Evolutionary conservation across 2,329 filamentous ascomycete genomes (phyloP).

Genomic region (Fusarium subglutinans): DNA sequence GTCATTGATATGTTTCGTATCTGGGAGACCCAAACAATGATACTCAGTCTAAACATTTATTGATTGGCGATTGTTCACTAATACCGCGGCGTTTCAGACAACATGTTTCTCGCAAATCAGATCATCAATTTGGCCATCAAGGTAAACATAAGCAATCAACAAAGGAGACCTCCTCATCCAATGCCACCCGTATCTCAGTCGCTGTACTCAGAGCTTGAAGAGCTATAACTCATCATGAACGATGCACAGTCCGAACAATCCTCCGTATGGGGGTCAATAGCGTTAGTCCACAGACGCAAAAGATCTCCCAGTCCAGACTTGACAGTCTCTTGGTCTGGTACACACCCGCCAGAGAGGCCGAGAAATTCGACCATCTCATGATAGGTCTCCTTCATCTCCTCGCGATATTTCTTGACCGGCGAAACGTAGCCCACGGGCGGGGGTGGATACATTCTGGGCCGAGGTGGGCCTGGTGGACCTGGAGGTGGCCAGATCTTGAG

Average conservation of each 20-base stretch:
- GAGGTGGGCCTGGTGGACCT: not conserved
- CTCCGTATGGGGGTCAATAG: not conserved
- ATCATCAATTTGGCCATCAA: not conserved
- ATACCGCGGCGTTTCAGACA: not conserved
- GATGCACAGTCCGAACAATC: not conserved
- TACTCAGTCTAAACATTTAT: not conserved
- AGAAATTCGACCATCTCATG: not conserved
- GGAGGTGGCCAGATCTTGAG: not conserved
- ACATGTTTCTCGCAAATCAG: not conserved
- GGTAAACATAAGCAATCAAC: not conserved
- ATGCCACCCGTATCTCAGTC: not conserved
- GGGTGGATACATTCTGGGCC: not conserved
- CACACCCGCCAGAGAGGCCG: accelerated
- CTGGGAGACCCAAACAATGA: accelerated
- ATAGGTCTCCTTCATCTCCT: not conserved
- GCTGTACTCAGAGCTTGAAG: not conserved
- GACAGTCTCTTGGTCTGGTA: not conserved
- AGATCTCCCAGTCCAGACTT: not conserved
- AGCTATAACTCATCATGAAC: not conserved
- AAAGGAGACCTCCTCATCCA: not conserved
- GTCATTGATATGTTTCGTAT: accelerated
- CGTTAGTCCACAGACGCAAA: conserved; percentile 1
- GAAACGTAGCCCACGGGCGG: no score
- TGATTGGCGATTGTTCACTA: not conserved
- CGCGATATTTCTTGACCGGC: not conserved